These are phyloP conservation scores for Naematelia aurantialba DNA, from an alignment of 768 basidiomycete genomes.

Conservation along the genomic window DNA sequence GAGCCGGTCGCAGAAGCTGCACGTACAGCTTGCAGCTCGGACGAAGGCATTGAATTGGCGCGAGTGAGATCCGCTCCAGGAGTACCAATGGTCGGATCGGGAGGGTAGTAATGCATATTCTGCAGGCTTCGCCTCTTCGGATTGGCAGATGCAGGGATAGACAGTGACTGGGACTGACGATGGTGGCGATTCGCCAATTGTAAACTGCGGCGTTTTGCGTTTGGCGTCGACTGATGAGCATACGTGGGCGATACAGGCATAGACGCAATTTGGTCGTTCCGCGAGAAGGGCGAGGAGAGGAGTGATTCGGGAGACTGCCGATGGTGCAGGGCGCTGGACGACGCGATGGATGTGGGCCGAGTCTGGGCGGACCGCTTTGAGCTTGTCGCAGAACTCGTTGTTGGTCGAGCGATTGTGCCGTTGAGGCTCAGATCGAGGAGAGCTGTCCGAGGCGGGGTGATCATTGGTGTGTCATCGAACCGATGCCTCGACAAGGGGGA, in stretches of 20 bases:
- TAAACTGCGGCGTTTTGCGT: neutral
- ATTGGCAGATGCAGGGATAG: constrained; percentile 6
- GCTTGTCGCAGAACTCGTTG: neutral
- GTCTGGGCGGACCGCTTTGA: neutral
- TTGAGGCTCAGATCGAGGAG: neutral
- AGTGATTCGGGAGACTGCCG: neutral
- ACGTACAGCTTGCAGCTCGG: constrained; percentile 29
- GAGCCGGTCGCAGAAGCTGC: constrained; percentile 19
- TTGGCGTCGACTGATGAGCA: too few species aligned
- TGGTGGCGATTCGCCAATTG: neutral
- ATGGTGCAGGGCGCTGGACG: neutral
- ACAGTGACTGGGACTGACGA: neutral
- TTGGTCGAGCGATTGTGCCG: neutral
- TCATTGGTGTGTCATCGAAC: neutral
- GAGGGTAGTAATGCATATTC: constrained; percentile 37
- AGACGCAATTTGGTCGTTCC: neutral
- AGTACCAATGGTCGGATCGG: constrained; percentile 1
- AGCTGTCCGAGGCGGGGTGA: neutral
- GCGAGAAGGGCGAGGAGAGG: neutral
- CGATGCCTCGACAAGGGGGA: neutral
- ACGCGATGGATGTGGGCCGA: neutral
- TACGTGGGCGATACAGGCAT: neutral
- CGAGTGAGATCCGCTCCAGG: constrained; percentile 9
- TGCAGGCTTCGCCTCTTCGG: constrained; percentile 37
- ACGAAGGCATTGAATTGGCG: constrained; percentile 25